Conservation (phyloP, 495 filamentous ascomycete species). For the Penicillium cataractarum region DNA sequence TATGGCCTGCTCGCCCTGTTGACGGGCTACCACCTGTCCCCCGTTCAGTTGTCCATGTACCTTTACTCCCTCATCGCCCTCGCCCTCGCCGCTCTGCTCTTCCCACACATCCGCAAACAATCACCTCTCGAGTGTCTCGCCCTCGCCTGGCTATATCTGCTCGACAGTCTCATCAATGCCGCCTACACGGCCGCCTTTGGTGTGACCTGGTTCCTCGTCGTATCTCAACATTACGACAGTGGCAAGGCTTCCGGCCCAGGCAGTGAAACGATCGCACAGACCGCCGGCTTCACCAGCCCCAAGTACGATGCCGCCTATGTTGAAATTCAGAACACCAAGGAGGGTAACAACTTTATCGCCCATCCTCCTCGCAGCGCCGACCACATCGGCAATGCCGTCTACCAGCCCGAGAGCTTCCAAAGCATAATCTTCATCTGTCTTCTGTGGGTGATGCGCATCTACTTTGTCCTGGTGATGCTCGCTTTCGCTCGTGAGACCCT, state of each 20-base stretch:
- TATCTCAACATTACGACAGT: conserved; percentile 58
- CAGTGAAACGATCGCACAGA: conserved; percentile 60
- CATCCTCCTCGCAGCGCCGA: conserved; percentile 39
- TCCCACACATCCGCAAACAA: conserved; percentile 71
- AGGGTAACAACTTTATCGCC: conserved; percentile 29
- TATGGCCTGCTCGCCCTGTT: conserved; percentile 86
- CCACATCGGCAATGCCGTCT: conserved; percentile 52
- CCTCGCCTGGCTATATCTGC: conserved; percentile 75
- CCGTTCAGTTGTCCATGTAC: conserved; percentile 78
- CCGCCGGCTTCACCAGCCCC: conserved; percentile 70
- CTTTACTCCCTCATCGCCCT: conserved; percentile 77
- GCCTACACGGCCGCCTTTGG: conserved; percentile 79
- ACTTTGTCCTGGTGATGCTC: conserved; percentile 79
- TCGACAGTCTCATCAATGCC: conserved; percentile 78
- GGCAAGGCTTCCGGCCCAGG: conserved; percentile 45
- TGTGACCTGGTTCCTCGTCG: conserved; percentile 78
- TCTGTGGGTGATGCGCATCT: conserved; percentile 73
- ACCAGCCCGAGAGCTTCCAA: conserved; percentile 70
- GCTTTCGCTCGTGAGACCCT: conserved; percentile 76
- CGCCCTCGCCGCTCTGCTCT: conserved; percentile 60
- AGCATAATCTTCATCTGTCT: conserved; percentile 72
- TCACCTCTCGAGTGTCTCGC: conserved; percentile 68
- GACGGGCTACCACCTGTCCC: conserved; percentile 70
- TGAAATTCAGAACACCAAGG: conserved; percentile 30
- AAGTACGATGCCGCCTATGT: conserved; percentile 59